Evolutionary conservation across 352 stramenopile genomes (phyloP).

Genomic region (Pythium folliculosum): DNA sequence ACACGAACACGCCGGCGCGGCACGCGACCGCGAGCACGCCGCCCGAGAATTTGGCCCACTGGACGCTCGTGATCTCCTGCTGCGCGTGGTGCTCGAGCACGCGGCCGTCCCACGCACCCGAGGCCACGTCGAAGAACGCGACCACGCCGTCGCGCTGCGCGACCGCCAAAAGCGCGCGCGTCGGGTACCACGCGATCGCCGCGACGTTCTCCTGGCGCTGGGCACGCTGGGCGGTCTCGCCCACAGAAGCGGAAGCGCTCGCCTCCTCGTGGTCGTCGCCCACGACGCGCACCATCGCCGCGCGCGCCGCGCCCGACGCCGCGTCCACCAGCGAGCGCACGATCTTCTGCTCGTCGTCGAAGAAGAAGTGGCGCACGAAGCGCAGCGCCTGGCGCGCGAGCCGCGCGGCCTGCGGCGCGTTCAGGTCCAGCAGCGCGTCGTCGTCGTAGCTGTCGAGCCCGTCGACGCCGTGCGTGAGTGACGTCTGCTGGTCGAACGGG

Average conservation of each 20-base stretch:
- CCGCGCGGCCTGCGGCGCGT: constrained; percentile 41
- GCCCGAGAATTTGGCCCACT: constrained; percentile 67
- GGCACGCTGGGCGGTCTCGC: constrained; percentile 18
- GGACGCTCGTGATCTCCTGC: constrained; percentile 51
- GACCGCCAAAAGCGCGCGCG: constrained; percentile 58
- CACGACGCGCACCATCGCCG: constrained; percentile 32
- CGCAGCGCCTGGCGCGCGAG: constrained; percentile 40
- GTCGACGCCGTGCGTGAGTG: constrained; percentile 43
- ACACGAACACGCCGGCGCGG: constrained; percentile 64
- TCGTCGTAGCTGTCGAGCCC: constrained; percentile 30
- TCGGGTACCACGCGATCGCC: constrained; percentile 63
- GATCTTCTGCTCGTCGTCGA: constrained; percentile 65
- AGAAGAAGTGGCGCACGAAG: constrained; percentile 42
- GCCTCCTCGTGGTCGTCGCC: constrained; percentile 34
- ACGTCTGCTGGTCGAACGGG: constrained; percentile 60
- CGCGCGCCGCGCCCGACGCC: constrained; percentile 20
- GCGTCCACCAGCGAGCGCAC: constrained; percentile 37
- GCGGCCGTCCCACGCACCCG: constrained; percentile 54
- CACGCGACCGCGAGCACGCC: constrained; percentile 66
- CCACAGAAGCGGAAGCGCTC: constrained; percentile 18
- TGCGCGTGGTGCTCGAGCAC: constrained; percentile 67
- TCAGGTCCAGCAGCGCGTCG: constrained; percentile 35
- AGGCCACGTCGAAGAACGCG: constrained; percentile 61
- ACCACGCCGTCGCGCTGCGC: constrained; percentile 71
- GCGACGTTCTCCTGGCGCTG: constrained; percentile 48